Evolutionary conservation across 169 alveolate genomes (phyloP), one percentile per base, ranked within the genome.

Genomic region (Hepatocystis sp.): DNA sequence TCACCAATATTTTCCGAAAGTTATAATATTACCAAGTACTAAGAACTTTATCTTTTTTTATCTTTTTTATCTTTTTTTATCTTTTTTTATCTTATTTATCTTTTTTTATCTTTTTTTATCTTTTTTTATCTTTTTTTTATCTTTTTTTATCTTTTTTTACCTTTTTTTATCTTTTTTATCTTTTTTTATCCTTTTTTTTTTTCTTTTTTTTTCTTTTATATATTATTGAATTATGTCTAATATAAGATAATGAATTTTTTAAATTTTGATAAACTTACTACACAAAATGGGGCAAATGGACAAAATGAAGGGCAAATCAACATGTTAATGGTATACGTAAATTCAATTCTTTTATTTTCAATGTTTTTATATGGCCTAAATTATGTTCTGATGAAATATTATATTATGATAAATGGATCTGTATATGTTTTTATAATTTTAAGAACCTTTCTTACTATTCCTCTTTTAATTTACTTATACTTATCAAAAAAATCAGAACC

Each of bases 291-390:
- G 15, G 44, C n/a, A n/a, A n/a, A n/a, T n/a, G n/a, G n/a, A n/a
- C n/a, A 44, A 39, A 39, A 40, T 55, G 63, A 71, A 3, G 71
- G 46, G 63, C 15, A 5, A 21, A 27, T n/a, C 7, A 42, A 40
- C 15, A 11, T 40, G 15, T 5, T 55, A 51, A 13, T 71, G 19
- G 27, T 71, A 25, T 28, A 19, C 23, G 64, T 71, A 25, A 71
- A 71, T 40, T 40, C 56, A 27, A 36, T 71, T 7, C 61, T 71
- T 27, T 42, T 71, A 19, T 71, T 71, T 36, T 71, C 86, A 2
- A 71, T 71, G 86, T 19, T 71, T 39, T 61, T 71, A 28, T 71
- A 71, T 71, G 86, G 86, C 17, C 36, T 71, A 71, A 71, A 71
- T 39, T 71, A 71, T 61, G 56, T 56, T 40, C 27, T 71, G 27